These are phyloP conservation scores for Pelargonium australe DNA, from an alignment of 441 rosid species.

Conservation along the genomic window DNA sequence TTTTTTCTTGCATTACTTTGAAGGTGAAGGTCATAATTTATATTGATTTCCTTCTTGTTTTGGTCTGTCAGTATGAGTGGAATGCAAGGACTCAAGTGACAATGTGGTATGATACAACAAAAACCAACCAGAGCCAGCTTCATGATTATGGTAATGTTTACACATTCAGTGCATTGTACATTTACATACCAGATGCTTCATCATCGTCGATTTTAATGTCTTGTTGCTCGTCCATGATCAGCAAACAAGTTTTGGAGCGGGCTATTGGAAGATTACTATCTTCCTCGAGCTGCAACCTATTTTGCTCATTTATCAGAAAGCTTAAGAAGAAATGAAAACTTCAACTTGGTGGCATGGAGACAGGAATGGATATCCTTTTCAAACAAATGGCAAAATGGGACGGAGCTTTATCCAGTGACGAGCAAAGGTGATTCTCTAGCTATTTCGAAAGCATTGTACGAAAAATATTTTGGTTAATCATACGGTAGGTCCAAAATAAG, in stretches of 20 bases:
- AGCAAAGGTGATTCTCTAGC: slow-evolving; percentile 58
- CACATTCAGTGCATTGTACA: neutral
- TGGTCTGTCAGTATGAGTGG: slow-evolving; percentile 62
- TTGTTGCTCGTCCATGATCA: slow-evolving; percentile 20
- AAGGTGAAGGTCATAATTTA: no score
- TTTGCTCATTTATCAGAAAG: slow-evolving; percentile 43
- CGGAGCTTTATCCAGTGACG: slow-evolving; percentile 43
- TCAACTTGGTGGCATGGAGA: slow-evolving; percentile 59
- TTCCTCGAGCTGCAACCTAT: slow-evolving; percentile 49
- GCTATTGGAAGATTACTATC: slow-evolving; percentile 62
- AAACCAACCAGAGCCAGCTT: slow-evolving; percentile 69
- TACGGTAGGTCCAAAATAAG: neutral
- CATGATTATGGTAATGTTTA: slow-evolving; percentile 68
- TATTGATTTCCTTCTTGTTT: neutral
- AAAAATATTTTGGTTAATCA: slow-evolving; percentile 43
- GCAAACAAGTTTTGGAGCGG: slow-evolving; percentile 96
- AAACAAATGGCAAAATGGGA: slow-evolving; percentile 61
- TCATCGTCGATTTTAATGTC: neutral
- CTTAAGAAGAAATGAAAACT: slow-evolving; percentile 39
- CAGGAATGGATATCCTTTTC: slow-evolving; percentile 66
- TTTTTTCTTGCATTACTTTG: no score
- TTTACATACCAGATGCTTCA: neutral
- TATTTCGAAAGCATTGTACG: slow-evolving; percentile 48
- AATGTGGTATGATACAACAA: slow-evolving; percentile 82
- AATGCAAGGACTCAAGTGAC: slow-evolving; percentile 93